Percentiles rank a stretch among this genome's conserved stretches.
phyloP scores from a whole-genome alignment of 306 rosid genomes.

The Senna tora region DNA sequence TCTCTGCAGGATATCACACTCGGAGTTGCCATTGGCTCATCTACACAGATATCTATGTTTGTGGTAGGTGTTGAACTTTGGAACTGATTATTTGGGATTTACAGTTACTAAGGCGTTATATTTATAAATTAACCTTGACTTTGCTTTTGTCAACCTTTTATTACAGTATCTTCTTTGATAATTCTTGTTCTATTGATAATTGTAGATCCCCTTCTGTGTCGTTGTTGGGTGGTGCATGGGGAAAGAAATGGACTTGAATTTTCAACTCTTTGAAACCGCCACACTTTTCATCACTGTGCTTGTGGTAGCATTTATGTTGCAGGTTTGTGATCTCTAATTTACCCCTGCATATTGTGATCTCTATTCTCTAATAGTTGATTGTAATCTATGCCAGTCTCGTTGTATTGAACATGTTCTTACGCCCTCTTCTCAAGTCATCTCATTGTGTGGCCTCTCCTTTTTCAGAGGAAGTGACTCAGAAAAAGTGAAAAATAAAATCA shows the following conservation, averaged over 20 bases:
- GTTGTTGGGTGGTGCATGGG: constrained; percentile 98
- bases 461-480: too few relatives aligned
- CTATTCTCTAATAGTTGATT: too few relatives aligned
- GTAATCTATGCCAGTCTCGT: background rate
- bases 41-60: constrained; percentile 95
- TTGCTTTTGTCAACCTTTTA: constrained; percentile 2
- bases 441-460: too few relatives aligned
- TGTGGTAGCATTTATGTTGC: constrained; percentile 94
- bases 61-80: constrained; percentile 62
- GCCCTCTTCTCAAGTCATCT: too few relatives aligned
- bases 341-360: background rate
- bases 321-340: constrained; percentile 55
- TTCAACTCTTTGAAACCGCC: constrained; percentile 93
- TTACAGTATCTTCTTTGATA: background rate
- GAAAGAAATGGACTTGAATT: constrained; percentile 84
- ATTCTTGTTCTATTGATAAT: constrained; percentile 41
- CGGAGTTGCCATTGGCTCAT: constrained; percentile 96
- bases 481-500: too few relatives aligned
- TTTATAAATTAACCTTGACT: constrained; percentile 8
- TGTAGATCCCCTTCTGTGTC: constrained; percentile 86
- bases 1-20: constrained; percentile 77
- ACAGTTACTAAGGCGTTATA: background rate
- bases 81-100: constrained; percentile 17
- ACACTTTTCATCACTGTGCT: constrained; percentile 88
- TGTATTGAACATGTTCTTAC: too few relatives aligned